Conservation (phyloP, 495 filamentous ascomycete species). For the Articulospora tetracladia region DNA sequence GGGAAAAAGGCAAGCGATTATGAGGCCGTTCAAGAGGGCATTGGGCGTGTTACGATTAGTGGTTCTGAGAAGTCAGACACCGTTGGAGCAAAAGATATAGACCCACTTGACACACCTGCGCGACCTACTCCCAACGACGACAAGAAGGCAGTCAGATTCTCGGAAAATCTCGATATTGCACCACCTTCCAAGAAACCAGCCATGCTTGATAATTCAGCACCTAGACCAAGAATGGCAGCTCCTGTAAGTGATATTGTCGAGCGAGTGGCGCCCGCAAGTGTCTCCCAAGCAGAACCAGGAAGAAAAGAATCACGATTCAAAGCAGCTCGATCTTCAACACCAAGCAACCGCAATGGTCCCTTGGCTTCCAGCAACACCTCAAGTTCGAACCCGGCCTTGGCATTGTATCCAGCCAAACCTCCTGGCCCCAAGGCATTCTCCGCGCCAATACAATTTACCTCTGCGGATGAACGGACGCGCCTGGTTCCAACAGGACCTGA, state of each 20-base stretch:
- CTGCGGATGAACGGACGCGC: constrained; percentile 16
- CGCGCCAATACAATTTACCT: constrained; percentile 36
- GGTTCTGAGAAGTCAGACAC: constrained; percentile 2
- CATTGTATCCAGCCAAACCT: constrained; percentile 40
- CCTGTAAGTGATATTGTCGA: constrained; percentile 49
- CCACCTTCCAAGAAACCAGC: constrained; percentile 28
- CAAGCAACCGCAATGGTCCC: constrained; percentile 11
- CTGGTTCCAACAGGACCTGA: constrained; percentile 47
- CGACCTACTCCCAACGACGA: neutral
- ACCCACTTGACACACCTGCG: neutral
- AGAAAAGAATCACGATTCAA: constrained; percentile 47
- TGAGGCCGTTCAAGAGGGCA: constrained; percentile 29
- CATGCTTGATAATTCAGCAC: neutral
- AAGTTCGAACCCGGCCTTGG: constrained; percentile 20
- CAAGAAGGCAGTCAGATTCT: constrained; percentile 79
- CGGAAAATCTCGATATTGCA: constrained; percentile 70
- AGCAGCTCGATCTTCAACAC: neutral
- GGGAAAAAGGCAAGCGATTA: constrained; percentile 38
- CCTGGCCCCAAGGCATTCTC: constrained; percentile 44
- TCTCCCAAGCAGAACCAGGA: constrained; percentile 21
- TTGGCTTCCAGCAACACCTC: neutral
- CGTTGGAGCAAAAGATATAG: neutral
- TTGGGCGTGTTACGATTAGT: constrained; percentile 35
- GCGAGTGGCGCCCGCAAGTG: constrained; percentile 24
- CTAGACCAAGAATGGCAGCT: constrained; percentile 25